phyloP scores from a whole-genome alignment of 352 stramenopile genomes.

The Globisporangium sylvaticum region DNA sequence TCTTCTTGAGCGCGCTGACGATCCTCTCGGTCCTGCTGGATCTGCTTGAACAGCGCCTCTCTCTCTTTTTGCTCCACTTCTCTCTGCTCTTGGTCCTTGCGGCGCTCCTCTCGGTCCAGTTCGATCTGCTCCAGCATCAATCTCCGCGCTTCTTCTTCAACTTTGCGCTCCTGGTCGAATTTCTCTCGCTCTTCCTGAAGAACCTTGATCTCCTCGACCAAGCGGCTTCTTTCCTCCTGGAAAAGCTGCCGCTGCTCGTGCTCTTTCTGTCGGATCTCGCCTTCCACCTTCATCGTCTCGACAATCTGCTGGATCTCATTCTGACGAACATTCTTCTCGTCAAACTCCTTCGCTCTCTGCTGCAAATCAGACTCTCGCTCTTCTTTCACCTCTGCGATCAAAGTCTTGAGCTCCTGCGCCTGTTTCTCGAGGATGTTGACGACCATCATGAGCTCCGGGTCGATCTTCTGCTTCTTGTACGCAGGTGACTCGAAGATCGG shows the following conservation, averaged over 20 bases:
- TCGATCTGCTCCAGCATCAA: constrained; percentile 6
- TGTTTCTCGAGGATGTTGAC: constrained; percentile 13
- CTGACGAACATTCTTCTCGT: background rate
- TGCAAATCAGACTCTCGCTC: background rate
- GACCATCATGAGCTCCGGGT: constrained; percentile 10
- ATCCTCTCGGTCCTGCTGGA: constrained; percentile 3
- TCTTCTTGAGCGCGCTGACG: background rate
- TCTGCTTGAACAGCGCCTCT: background rate
- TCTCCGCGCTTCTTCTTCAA: background rate
- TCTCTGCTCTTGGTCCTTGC: background rate
- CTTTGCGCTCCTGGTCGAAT: background rate
- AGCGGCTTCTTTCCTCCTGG: background rate
- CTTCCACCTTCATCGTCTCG: constrained; percentile 2
- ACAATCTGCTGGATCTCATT: constrained; percentile 5
- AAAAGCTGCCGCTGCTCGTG: background rate
- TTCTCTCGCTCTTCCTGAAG: constrained; percentile 2
- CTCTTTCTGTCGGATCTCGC: background rate
- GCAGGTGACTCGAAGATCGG: background rate
- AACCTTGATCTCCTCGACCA: background rate
- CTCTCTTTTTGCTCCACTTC: background rate
- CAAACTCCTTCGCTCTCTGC: background rate
- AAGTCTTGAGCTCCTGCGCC: constrained; percentile 8
- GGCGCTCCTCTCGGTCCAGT: constrained; percentile 6
- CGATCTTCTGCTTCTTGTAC: constrained; percentile 7
- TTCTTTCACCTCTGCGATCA: constrained; percentile 6